Conservation (phyloP, 441 rosid genomes). For the Melastoma candidum region DNA sequence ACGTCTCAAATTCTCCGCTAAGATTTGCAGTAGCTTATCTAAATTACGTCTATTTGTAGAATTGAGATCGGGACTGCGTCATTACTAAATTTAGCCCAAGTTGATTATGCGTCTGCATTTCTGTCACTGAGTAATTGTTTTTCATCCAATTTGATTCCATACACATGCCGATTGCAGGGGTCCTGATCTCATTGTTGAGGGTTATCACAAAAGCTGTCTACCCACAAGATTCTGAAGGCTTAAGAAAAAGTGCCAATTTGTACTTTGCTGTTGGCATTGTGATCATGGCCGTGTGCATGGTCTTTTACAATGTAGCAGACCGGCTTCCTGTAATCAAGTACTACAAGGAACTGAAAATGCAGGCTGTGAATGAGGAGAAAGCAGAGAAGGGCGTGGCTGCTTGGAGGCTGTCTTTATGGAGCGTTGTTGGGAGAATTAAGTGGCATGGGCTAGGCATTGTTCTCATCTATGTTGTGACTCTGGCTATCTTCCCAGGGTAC, state of each 20-base stretch:
- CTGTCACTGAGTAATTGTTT: no score
- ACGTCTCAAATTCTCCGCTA: no score
- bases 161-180: constrained; percentile 40
- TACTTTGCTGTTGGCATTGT: constrained; percentile 66
- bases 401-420: constrained; percentile 63
- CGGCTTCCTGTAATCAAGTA: constrained; percentile 72
- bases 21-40: no score
- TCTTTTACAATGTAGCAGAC: constrained; percentile 59
- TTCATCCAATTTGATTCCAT: no score
- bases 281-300: constrained; percentile 65
- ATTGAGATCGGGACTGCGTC: no score
- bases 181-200: constrained; percentile 73
- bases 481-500: constrained; percentile 86
- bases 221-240: constrained; percentile 59
- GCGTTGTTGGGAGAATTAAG: constrained; percentile 47
- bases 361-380: constrained; percentile 38
- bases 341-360: constrained; percentile 49
- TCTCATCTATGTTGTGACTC: constrained; percentile 57
- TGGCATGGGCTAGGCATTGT: constrained; percentile 71
- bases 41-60: no score
- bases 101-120: no score
- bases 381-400: constrained; percentile 39
- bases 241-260: constrained; percentile 69
- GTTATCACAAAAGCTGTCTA: constrained; percentile 69
- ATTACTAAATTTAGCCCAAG: no score